Base-by-base conservation (phyloP, 257 asterid genomes). In the Solanum chmielewskii region DNA sequence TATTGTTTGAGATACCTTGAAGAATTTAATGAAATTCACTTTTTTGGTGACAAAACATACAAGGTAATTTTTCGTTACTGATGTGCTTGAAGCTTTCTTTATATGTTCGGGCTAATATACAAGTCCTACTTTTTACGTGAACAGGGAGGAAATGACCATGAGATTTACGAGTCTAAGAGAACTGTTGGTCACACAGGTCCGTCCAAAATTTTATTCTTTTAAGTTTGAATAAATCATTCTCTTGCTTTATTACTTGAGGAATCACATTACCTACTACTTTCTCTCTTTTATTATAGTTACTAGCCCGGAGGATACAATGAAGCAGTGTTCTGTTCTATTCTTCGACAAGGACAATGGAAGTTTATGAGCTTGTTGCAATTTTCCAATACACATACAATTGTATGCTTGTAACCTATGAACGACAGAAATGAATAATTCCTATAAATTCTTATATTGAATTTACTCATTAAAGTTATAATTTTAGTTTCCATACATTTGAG, bases 1-100 rank as follows among this genome's bases (percentile, higher is more conserved):
- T 97, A 93, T 87, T 97, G 98, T 92, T 93, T 97, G 97, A 93
- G 89, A 85, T 97, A 94, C 91, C 92, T 97, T 64, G 93, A 93
- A n/a, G 95, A 95, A 35, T 96, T 95, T 91, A 47, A 90, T 62
- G 99, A 96, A 89, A 92, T 97, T 68, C 98, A 97, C 93, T 97
- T 97, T 97, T 96, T 69, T 96, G 99, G 59, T 39, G 99, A 96
- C 96, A 96, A 97, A 92, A 97, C 99, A 16, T 95, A 95, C 93
- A 93, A 96, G 99, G 98, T 94, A 87, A 3, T 21, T n/a, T 90
- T 41, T 85, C 82, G 33, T 83, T 76, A 31, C 1, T 15, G 9
- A 33, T 42, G 35, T 73, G 52, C 80, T 25, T 44, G 83, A 77
- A 77, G 15, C 15, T 44, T 49, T 77, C 14, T 77, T 11, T 71